These are phyloP conservation scores for Pythium pyrilobum DNA, from an alignment of 352 stramenopile genomes.

Conservation along the genomic window DNA sequence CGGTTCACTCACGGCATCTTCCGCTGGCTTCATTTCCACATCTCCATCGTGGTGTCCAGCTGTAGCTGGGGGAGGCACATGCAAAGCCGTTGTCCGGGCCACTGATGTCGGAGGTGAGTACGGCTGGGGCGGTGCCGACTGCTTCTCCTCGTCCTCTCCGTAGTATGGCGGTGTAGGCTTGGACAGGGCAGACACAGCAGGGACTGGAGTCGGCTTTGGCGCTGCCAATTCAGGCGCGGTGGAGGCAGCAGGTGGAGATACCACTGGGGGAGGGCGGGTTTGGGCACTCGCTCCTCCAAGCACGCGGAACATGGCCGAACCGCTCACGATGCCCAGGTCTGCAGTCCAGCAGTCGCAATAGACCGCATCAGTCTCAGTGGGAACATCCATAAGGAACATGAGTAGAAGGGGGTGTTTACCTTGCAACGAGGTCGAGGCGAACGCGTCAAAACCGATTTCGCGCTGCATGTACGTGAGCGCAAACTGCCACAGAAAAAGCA, in stretches of 20 bases:
- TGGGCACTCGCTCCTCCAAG: too few species aligned
- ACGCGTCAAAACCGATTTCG: conserved; percentile 47
- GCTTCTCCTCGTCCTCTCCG: conserved; percentile 13
- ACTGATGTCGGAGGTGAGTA: background rate
- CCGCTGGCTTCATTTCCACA: conserved; percentile 37
- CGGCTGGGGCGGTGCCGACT: background rate
- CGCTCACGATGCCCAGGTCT: conserved; percentile 76
- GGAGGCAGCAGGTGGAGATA: background rate
- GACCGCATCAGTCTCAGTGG: background rate
- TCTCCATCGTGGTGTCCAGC: conserved; percentile 20
- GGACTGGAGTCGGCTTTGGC: conserved; percentile 2
- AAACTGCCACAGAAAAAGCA: conserved; percentile 32
- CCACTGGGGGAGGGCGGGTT: too few species aligned
- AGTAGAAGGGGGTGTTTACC: conserved; percentile 20
- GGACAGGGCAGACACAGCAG: background rate
- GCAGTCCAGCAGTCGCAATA: background rate
- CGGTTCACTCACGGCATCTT: background rate
- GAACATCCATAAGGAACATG: too few species aligned
- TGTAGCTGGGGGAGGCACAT: background rate
- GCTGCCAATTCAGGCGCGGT: background rate
- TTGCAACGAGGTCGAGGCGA: conserved; percentile 60
- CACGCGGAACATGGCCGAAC: conserved; percentile 83
- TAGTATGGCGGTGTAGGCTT: background rate
- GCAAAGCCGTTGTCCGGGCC: background rate
- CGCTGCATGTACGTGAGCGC: conserved; percentile 74